phyloP scores from a whole-genome alignment of 2,329 filamentous ascomycete species.

The Dactylellina haptotyla region DNA sequence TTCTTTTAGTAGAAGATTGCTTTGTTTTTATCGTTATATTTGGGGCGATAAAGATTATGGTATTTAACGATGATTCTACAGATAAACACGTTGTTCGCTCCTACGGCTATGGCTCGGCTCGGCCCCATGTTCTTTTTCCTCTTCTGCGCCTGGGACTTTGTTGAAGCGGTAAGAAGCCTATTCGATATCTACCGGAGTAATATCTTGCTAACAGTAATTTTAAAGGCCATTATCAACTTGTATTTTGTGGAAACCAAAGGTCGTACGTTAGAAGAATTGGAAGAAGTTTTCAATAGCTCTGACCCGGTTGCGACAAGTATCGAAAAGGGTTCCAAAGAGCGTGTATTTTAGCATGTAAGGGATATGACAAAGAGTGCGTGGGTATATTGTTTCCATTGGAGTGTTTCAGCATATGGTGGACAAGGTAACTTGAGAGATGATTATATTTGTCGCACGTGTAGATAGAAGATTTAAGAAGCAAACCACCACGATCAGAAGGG shows the following conservation, averaged over 20 bases:
- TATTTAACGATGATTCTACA: too few species aligned
- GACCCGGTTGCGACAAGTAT: conserved; percentile 54
- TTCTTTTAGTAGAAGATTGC: too few species aligned
- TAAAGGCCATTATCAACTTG: conserved; percentile 41
- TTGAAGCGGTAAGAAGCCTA: conserved; percentile 62
- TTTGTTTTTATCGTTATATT: too few species aligned
- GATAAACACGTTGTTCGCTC: conserved; percentile 58
- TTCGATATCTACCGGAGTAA: neutral
- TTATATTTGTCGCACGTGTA: too few species aligned
- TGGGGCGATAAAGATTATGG: too few species aligned
- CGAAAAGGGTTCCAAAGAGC: conserved; percentile 39
- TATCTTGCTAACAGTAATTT: neutral
- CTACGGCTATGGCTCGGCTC: conserved; percentile 59
- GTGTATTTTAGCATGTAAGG: conserved; percentile 35
- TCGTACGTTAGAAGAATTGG: conserved; percentile 57
- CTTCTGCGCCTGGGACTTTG: conserved; percentile 65
- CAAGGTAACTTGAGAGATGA: too few species aligned
- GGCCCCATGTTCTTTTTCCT: conserved; percentile 64
- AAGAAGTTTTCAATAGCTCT: conserved; percentile 57
- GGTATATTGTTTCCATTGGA: too few species aligned
- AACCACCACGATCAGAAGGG: too few species aligned
- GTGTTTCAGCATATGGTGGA: too few species aligned
- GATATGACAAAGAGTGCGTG: too few species aligned
- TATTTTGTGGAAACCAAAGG: conserved; percentile 56
- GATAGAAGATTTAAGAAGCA: too few species aligned